phyloP scores from a whole-genome alignment of 495 filamentous ascomycete genomes.

The Pseudoneurospora amorphoporcata region DNA sequence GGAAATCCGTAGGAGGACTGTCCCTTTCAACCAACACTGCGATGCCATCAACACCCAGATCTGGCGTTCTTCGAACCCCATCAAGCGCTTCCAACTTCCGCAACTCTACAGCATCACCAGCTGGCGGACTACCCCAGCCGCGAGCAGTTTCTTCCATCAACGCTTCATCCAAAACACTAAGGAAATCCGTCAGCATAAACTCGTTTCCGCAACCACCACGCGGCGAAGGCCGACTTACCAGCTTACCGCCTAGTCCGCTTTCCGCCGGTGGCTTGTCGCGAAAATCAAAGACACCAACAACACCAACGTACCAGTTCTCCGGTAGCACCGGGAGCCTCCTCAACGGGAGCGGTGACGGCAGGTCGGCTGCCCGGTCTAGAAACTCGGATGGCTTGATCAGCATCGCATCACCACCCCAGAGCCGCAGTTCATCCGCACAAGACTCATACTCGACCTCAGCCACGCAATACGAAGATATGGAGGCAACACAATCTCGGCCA shows the following conservation, averaged over 20 bases:
- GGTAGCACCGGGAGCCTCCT: constrained; percentile 62
- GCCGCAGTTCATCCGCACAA: constrained; percentile 79
- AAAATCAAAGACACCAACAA: constrained; percentile 32
- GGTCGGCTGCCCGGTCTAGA: constrained; percentile 52
- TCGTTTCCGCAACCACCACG: constrained; percentile 86
- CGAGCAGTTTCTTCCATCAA: constrained; percentile 40
- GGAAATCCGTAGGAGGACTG: constrained; percentile 46
- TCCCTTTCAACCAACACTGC: constrained; percentile 36
- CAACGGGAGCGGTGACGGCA: constrained; percentile 67
- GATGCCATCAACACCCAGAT: constrained; percentile 42
- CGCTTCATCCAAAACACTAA: constrained; percentile 51
- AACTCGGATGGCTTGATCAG: constrained; percentile 62
- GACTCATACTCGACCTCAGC: constrained; percentile 85
- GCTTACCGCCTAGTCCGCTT: constrained; percentile 50
- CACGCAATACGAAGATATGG: constrained; percentile 74
- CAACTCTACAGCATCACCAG: constrained; percentile 33
- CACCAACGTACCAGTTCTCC: constrained; percentile 27
- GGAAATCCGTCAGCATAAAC: constrained; percentile 82
- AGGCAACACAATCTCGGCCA: constrained; percentile 34
- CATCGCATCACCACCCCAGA: constrained; percentile 70
- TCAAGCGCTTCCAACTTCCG: constrained; percentile 38
- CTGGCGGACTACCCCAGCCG: constrained; percentile 40
- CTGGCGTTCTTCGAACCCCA: constrained; percentile 47
- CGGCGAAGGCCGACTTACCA: constrained; percentile 41
- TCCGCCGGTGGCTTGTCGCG: constrained; percentile 34